Base-by-base conservation (phyloP, 208 protist genomes). In the Herpetomonas muscarum region DNA sequence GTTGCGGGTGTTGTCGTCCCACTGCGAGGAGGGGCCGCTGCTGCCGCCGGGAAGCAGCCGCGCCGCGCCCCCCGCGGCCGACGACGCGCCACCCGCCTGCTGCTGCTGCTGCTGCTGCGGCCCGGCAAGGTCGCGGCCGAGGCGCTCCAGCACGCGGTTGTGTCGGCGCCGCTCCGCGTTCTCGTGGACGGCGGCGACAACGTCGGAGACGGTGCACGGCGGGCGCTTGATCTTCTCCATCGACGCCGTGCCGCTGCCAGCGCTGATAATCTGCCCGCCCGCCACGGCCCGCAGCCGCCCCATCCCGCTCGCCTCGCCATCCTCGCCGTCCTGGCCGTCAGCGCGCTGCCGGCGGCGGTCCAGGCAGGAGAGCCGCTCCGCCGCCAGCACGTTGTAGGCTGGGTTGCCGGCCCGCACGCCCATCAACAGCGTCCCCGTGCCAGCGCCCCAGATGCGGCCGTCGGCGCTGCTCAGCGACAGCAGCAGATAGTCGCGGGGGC, bases 351-450 rank as follows among this genome's bases (percentile, higher is more conserved):
- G 48, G 37, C 28, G 31, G 34, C 13, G 57, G 51, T 31, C 60
- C 32, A 61, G 17, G 46, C 61, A 37, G 19, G 61, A 64, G 52
- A 68, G 29, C 22, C 72, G 71, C 64, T 76, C 63, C 37, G 75
- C 59, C 22, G 55, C 55, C 19, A 84, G 67, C 22, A 68, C 59
- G 32, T 59, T 37, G 68, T 77, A 92, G 56, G 86, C 80, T 22
- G 78, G 57, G 63, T 70, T 81, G 55, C 72, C 75, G n/a, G 71
- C 78, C 44, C 79, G 77, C 19, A 92, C 76, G 37, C 84, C 84
- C 25, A 86, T 67, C n/a, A 56, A 50, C 67, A 92, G 63, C 28
- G 60, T 59, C 1, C 84, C 78, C 24, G 44, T 85, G 1, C 51
- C 34, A 37, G 79, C 66, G n/a, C 52, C 55, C 84, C 84, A 92